These are phyloP conservation scores for Kwoniella botswanensis DNA, from an alignment of 768 basidiomycete species.

Conservation along the genomic window DNA sequence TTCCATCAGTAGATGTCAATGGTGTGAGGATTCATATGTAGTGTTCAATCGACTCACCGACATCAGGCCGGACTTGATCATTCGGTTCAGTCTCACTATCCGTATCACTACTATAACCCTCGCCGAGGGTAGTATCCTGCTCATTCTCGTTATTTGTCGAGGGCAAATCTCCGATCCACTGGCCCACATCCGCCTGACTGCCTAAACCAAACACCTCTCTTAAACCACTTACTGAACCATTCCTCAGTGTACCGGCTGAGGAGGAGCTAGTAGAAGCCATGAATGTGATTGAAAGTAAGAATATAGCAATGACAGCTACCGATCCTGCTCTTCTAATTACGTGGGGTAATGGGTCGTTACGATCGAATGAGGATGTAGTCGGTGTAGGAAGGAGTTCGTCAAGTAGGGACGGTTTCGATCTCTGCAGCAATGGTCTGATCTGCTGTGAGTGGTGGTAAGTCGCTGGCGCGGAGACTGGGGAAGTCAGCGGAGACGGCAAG, in stretches of 20 bases:
- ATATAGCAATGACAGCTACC: slow-evolving; percentile 39
- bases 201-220: slow-evolving; percentile 27
- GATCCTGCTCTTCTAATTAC: slow-evolving; percentile 34
- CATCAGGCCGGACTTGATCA: slow-evolving; percentile 8
- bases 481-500: neutral
- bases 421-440: slow-evolving; percentile 5
- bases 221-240: slow-evolving; percentile 5
- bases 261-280: slow-evolving; percentile 23
- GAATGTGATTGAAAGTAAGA: slow-evolving; percentile 39
- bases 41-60: neutral
- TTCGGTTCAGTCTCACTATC: slow-evolving; percentile 15
- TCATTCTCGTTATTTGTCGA: neutral
- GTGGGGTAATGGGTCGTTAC: slow-evolving; percentile 8
- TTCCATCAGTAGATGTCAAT: neutral
- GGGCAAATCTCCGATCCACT: neutral
- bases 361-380: neutral
- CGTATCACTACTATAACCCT: slow-evolving; percentile 4
- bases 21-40: neutral
- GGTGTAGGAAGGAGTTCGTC: slow-evolving; percentile 41
- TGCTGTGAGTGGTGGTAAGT: neutral
- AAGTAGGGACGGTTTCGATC: slow-evolving; percentile 32
- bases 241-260: neutral
- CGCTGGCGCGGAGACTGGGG: neutral
- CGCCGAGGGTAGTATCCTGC: neutral
- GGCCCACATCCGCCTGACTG: slow-evolving; percentile 20